A percentile compares a stretch with the other conserved stretches of the same genome.
These are phyloP conservation scores for Aspergillus floridensis DNA, from an alignment of 2,329 filamentous ascomycete genomes.

Conservation along the genomic window DNA sequence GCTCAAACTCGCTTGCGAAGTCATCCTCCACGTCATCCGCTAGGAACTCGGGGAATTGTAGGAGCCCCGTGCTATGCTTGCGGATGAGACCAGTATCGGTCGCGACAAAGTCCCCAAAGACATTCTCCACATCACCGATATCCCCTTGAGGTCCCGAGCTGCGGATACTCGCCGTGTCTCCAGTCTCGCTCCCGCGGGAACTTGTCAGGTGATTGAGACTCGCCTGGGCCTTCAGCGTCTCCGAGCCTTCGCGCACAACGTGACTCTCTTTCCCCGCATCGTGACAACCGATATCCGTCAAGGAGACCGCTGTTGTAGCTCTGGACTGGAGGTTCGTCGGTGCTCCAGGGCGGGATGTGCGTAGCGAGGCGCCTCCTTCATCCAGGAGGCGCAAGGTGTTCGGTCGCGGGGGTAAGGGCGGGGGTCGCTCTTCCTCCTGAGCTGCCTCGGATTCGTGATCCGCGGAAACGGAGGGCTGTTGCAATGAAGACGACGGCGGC, in stretches of 20 bases:
- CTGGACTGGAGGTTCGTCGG: constrained; percentile 52
- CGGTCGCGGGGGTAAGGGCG: constrained; percentile 49
- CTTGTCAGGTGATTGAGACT: constrained; percentile 45
- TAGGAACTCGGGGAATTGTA: constrained; percentile 35
- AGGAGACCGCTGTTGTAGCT: constrained; percentile 80
- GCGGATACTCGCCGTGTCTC: constrained; percentile 51
- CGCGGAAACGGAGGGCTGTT: constrained; percentile 17
- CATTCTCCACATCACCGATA: constrained; percentile 73
- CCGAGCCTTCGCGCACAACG: constrained; percentile 32
- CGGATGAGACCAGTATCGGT: constrained; percentile 40
- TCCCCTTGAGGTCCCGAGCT: constrained; percentile 55
- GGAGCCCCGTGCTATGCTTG: constrained; percentile 32
- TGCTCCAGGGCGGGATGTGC: constrained; percentile 33
- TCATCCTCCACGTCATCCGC: constrained; percentile 58
- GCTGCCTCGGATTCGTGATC: constrained; percentile 22
- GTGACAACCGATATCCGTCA: constrained; percentile 73
- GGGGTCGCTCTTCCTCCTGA: constrained; percentile 38
- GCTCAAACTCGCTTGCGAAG: constrained; percentile 75
- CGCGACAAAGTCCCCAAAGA: constrained; percentile 68
- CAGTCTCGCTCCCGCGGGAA: constrained; percentile 49
- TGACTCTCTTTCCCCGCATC: constrained; percentile 68
- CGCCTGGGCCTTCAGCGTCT: constrained; percentile 32
- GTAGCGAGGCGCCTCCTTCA: constrained; percentile 32
- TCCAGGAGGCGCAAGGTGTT: constrained; percentile 38
- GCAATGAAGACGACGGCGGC: constrained; percentile 9